Conservation (phyloP, 73 alveolate genomes). For the Uronychia setigera region DNA sequence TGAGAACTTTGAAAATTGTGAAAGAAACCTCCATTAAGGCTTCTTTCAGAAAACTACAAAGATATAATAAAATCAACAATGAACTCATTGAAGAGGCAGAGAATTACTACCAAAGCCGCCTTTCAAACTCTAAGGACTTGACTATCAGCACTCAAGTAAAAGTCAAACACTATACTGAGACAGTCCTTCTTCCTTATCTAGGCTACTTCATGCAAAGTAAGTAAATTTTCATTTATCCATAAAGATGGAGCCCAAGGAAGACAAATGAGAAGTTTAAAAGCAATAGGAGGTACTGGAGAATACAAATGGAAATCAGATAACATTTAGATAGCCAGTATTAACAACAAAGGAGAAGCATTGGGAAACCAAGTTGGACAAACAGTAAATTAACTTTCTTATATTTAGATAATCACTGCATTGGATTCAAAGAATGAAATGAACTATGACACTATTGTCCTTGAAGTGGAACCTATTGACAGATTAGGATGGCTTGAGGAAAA, state of each 20-base stretch:
- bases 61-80: slow-evolving; percentile 13
- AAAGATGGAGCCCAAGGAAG: slow-evolving; percentile 34
- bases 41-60: background rate
- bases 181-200: slow-evolving; percentile 65
- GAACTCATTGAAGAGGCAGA: slow-evolving; percentile 21
- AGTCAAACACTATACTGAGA: slow-evolving; percentile 61
- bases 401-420: slow-evolving; percentile 13
- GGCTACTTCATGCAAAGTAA: slow-evolving; percentile 1
- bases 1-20: background rate
- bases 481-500: slow-evolving; percentile 71
- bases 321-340: slow-evolving; percentile 31
- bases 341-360: slow-evolving; percentile 44
- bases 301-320: slow-evolving; percentile 54
- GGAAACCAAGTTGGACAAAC: slow-evolving; percentile 64
- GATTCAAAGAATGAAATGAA: slow-evolving; percentile 62
- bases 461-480: slow-evolving; percentile 45
- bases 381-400: background rate
- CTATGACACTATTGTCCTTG: slow-evolving; percentile 33
- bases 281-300: slow-evolving; percentile 67
- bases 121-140: slow-evolving; percentile 38
- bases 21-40: background rate
- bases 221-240: background rate
- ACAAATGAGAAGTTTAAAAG: slow-evolving; percentile 56
- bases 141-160: slow-evolving; percentile 51
- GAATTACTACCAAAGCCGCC: background rate